Evolutionary conservation across 208 protist species (phyloP), one percentile per base, ranked within the genome.

Genomic region (Leishmania guyanensis): DNA sequence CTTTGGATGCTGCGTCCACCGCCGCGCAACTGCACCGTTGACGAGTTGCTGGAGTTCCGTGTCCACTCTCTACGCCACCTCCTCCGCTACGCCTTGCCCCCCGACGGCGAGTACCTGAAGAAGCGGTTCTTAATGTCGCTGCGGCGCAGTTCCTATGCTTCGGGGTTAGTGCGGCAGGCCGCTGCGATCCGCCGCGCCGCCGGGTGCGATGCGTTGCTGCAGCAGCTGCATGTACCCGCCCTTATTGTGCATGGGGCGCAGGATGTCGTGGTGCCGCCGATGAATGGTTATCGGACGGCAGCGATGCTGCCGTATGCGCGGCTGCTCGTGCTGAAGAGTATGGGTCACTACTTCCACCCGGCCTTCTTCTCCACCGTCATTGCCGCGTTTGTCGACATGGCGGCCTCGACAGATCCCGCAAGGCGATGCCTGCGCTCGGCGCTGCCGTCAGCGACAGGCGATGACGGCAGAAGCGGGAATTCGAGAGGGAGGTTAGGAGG

Each of bases 341-440:
- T 96, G 93, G 93, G 91, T 2, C 93, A 96, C 81, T 96, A 95
- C 86, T 92, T 96, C 78, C 91, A 96, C 74, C 93, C 91, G 17
- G 89, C 87, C 26, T 95, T 94, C 69, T 96, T 93, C 58, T 70
- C 82, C 5, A 81, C 89, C 1, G 87, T 96, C n/a, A 79, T 91
- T n/a, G 69, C 72, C 8, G 86, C 83, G 0, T 89, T 89, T 69
- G 86, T 69, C 50, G 83, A 85, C 60, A 82, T 87, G 83, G 86
- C 86, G 0, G 71, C 85, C 58, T 81, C 36, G 36, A 39, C 36
- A 39, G 36, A 39, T 39, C 66, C 79, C 9, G 43, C 75, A 9
- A 71, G 39, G 48, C 64, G 76, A 12, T 3, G 56, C 20, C 64
- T 80, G 26, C 2, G 62, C 64, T 70, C 77, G 6, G 33, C n/a